These are phyloP conservation scores for Dacryopinax primogenitus DNA, from an alignment of 768 basidiomycete genomes.

Conservation along the genomic window DNA sequence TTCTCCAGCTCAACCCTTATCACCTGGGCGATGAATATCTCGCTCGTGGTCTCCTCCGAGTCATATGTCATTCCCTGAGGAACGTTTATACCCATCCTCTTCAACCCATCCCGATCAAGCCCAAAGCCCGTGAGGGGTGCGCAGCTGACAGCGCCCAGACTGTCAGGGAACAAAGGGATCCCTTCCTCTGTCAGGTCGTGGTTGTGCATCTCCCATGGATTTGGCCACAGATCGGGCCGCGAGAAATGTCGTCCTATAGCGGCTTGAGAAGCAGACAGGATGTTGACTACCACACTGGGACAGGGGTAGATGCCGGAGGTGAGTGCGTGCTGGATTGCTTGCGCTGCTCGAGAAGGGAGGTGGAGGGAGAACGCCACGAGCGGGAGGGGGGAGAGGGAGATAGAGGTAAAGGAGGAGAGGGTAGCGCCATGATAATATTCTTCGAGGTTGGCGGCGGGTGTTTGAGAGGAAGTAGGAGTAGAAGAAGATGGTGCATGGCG, in stretches of 20 bases:
- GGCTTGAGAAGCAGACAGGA: slow-evolving; percentile 59
- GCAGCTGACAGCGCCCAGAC: slow-evolving; percentile 63
- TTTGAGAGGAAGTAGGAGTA: slow-evolving; percentile 7
- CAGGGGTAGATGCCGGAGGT: slow-evolving; percentile 17
- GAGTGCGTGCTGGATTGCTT: slow-evolving; percentile 32
- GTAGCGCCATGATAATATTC: slow-evolving; percentile 93
- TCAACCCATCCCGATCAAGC: slow-evolving; percentile 35
- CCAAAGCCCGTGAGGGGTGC: slow-evolving; percentile 51
- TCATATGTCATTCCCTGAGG: neutral
- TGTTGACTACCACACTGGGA: slow-evolving; percentile 62
- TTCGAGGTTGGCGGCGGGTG: too few species aligned
- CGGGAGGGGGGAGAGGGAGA: slow-evolving; percentile 78
- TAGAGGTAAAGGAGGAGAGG: slow-evolving; percentile 82
- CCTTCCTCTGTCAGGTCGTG: slow-evolving; percentile 35
- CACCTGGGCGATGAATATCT: slow-evolving; percentile 75
- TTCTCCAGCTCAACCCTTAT: slow-evolving; percentile 37
- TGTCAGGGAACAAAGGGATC: slow-evolving; percentile 44
- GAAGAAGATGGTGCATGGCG: neutral
- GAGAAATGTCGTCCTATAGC: slow-evolving; percentile 57
- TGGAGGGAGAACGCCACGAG: slow-evolving; percentile 83
- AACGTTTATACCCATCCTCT: neutral
- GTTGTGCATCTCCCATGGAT: slow-evolving; percentile 31
- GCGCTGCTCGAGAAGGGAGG: slow-evolving; percentile 78
- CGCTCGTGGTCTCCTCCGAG: slow-evolving; percentile 31
- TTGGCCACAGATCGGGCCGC: slow-evolving; percentile 50